These are phyloP conservation scores for Rhodotorula mucilaginosa DNA, from an alignment of 1,284 basidiomycete species.

Conservation along the genomic window DNA sequence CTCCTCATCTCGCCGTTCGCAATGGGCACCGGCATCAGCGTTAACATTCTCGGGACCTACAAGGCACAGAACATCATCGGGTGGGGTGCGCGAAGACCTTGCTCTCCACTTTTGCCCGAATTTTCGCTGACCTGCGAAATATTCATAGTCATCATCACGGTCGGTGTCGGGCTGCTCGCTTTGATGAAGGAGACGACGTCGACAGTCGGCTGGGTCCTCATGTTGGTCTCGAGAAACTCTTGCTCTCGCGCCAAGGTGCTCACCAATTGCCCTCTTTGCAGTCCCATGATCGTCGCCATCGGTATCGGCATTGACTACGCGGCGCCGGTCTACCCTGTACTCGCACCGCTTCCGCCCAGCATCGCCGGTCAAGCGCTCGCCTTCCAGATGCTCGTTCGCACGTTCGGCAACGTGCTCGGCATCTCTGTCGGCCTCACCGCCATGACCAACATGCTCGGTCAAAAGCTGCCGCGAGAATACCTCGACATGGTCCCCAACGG, in stretches of 20 bases:
- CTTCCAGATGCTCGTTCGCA: constrained; percentile 35
- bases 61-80: constrained; percentile 48
- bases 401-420: constrained; percentile 38
- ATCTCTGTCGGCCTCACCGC: constrained; percentile 29
- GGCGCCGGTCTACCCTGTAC: constrained; percentile 47
- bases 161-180: constrained; percentile 19
- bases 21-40: constrained; percentile 40
- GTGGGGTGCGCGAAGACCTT: constrained; percentile 33
- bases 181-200: neutral
- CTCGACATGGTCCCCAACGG: constrained; percentile 10
- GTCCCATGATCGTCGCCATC: constrained; percentile 1
- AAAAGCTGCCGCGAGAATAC: constrained; percentile 15
- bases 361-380: constrained; percentile 36
- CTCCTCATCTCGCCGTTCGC: constrained; percentile 41
- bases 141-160: neutral
- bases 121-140: constrained; percentile 8
- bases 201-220: constrained; percentile 12
- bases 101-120: no score
- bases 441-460: constrained; percentile 25
- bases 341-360: constrained; percentile 49
- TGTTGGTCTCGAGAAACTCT: neutral
- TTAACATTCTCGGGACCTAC: constrained; percentile 45
- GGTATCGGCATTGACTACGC: constrained; percentile 29
- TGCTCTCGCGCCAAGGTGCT: neutral
- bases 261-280: neutral